Evolutionary conservation across 2,329 filamentous ascomycete genomes (phyloP).

Genomic region (Pseudohalonectria lignicola): DNA sequence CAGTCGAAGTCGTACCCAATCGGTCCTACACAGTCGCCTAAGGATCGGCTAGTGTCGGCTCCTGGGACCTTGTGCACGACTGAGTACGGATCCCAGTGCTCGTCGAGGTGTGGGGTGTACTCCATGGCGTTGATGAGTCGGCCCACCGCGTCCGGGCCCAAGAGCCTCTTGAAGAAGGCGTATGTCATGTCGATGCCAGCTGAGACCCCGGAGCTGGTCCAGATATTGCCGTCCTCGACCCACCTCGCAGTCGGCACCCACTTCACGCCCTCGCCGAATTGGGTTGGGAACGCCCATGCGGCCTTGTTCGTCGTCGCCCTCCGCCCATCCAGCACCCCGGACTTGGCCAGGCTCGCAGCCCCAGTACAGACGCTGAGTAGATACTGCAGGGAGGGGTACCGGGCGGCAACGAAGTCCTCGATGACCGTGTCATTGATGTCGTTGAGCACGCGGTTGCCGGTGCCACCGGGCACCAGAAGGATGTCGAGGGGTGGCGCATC

Average conservation of each 20-base stretch:
- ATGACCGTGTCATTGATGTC: constrained; percentile 8
- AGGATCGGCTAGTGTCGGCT: constrained; percentile 1
- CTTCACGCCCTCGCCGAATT: constrained; percentile 23
- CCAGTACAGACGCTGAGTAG: constrained; percentile 34
- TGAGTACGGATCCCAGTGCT: constrained; percentile 13
- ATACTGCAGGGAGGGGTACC: constrained; percentile 11
- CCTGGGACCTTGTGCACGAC: constrained; percentile 10
- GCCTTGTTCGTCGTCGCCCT: constrained; percentile 43
- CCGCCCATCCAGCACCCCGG: constrained; percentile 36
- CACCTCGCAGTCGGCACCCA: constrained; percentile 41
- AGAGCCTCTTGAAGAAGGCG: constrained; percentile 23
- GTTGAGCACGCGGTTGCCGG: constrained; percentile 7
- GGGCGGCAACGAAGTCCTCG: constrained; percentile 7
- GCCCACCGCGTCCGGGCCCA: constrained; percentile 15
- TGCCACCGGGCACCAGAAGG: constrained; percentile 14
- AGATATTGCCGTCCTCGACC: constrained; percentile 41
- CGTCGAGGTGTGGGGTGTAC: constrained; percentile 9
- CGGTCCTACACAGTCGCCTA: constrained; percentile 5
- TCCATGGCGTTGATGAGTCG: constrained; percentile 11
- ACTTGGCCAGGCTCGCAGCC: constrained; percentile 30
- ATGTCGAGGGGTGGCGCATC: constrained; percentile 13
- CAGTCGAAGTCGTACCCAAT: constrained; percentile 3
- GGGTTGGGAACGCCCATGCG: constrained; percentile 19
- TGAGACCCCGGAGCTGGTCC: constrained; percentile 40
- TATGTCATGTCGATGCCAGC: constrained; percentile 27